These are phyloP conservation scores for Aspergillus chevalieri DNA, from an alignment of 2,329 filamentous ascomycete genomes.

Conservation along the genomic window DNA sequence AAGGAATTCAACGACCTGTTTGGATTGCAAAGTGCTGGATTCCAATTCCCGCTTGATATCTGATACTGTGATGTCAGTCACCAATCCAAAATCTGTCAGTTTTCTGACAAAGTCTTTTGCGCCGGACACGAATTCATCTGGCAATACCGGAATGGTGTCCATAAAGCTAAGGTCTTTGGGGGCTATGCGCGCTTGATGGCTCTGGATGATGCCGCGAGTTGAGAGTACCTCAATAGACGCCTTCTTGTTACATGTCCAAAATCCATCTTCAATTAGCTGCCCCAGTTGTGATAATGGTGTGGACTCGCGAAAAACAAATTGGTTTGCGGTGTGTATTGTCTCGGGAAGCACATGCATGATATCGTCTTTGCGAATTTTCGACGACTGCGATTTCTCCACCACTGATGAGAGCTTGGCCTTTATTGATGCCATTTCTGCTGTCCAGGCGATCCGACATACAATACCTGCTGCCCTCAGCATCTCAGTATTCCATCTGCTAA, in stretches of 20 bases:
- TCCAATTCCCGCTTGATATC: constrained; percentile 83
- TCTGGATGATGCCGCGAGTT: constrained; percentile 79
- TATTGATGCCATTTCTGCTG: constrained; percentile 76
- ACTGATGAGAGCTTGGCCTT: constrained; percentile 51
- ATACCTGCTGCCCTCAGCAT: constrained; percentile 88
- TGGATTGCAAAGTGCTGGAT: constrained; percentile 69
- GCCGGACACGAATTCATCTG: constrained; percentile 64
- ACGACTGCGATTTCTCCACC: constrained; percentile 23
- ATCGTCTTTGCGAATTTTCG: constrained; percentile 57
- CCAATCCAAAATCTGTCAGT: constrained; percentile 73
- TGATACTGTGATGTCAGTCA: constrained; percentile 78
- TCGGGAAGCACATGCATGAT: constrained; percentile 66
- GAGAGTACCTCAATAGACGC: constrained; percentile 83
- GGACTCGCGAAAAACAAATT: constrained; percentile 83
- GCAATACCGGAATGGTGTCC: constrained; percentile 79
- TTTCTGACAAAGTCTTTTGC: constrained; percentile 69
- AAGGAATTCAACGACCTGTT: constrained; percentile 76
- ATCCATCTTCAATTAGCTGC: constrained; percentile 84
- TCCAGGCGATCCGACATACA: constrained; percentile 79
- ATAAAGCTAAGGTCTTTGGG: constrained; percentile 70
- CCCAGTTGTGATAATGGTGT: constrained; percentile 81
- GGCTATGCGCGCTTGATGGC: constrained; percentile 71
- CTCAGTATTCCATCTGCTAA: constrained; percentile 91
- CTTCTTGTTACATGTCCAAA: constrained; percentile 85
- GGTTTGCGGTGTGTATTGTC: constrained; percentile 75